phyloP scores from a whole-genome alignment of 768 basidiomycete species.

The Termitomyces sp. region DNA sequence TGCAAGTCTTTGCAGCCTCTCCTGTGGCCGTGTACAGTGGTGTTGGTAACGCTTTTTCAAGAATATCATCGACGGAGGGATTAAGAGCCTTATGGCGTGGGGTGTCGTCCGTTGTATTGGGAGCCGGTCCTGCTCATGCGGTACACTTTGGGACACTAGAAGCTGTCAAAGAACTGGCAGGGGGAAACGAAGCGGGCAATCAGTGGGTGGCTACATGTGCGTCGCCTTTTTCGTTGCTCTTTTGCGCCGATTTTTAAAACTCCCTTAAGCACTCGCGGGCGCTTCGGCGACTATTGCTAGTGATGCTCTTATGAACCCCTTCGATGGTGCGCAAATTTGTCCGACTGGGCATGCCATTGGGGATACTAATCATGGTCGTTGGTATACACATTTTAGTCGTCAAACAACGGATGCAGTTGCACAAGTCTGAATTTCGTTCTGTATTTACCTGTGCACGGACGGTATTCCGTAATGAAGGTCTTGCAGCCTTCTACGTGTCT shows the following conservation, averaged over 20 bases:
- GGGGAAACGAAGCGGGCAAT: conserved; percentile 77
- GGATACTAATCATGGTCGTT: not conserved
- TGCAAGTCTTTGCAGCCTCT: conserved; percentile 94
- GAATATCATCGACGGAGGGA: conserved; percentile 94
- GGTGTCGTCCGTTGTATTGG: conserved; percentile 91
- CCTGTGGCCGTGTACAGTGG: conserved; percentile 86
- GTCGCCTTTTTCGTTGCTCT: conserved; percentile 25
- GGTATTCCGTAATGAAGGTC: conserved; percentile 83
- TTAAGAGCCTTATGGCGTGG: conserved; percentile 91
- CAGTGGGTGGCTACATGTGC: conserved; percentile 88
- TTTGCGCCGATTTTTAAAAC: not conserved
- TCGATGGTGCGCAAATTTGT: conserved; percentile 71
- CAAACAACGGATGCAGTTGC: conserved; percentile 99
- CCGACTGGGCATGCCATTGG: conserved; percentile 1
- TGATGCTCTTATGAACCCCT: conserved; percentile 99
- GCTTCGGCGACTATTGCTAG: conserved; percentile 92
- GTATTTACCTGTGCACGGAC: conserved; percentile 82
- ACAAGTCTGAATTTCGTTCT: conserved; percentile 87
- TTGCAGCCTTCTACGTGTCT: conserved; percentile 93
- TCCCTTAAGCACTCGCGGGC: conserved; percentile 75
- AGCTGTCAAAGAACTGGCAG: conserved; percentile 87
- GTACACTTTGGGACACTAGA: conserved; percentile 97
- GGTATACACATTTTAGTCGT: conserved; percentile 58
- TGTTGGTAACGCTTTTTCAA: conserved; percentile 85
- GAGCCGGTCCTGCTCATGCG: conserved; percentile 97